Conservation (phyloP, 164 flowering plant genomes). For the Malania oleifera region DNA sequence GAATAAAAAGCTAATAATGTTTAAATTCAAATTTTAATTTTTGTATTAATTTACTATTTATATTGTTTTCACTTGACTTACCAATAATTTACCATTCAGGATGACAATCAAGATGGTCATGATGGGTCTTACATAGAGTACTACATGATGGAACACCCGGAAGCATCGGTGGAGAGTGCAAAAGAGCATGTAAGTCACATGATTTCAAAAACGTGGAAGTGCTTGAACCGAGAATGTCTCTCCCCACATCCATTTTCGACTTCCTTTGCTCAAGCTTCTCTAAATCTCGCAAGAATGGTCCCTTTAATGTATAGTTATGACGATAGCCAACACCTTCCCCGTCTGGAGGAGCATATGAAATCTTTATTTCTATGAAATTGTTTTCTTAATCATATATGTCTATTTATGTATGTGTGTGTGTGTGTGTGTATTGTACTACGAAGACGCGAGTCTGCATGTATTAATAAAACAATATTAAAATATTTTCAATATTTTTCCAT, state of each 20-base stretch:
- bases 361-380: too few species aligned
- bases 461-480: too few species aligned
- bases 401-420: too few species aligned
- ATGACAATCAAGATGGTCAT: slow-evolving; percentile 51
- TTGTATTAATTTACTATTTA: neutral
- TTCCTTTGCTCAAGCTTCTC: slow-evolving; percentile 27
- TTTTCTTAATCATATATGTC: too few species aligned
- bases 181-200: slow-evolving; percentile 19
- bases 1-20: too few species aligned
- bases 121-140: slow-evolving; percentile 57
- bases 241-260: slow-evolving; percentile 28
- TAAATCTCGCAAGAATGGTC: slow-evolving; percentile 51
- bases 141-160: slow-evolving; percentile 33
- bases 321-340: slow-evolving; percentile 31
- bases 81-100: slow-evolving; percentile 26
- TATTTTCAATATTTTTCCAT: too few species aligned
- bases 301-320: slow-evolving; percentile 45
- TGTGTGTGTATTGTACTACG: too few species aligned
- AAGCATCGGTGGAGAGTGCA: slow-evolving; percentile 17
- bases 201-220: slow-evolving; percentile 49
- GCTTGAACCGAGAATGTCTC: slow-evolving; percentile 41
- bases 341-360: slow-evolving; percentile 28
- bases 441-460: too few species aligned
- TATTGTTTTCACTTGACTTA: too few species aligned
- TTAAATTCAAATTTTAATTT: neutral